Evolutionary conservation across 768 basidiomycete species (phyloP), one percentile per base, ranked within the genome.

Genomic region (Lactarius deliciosus): DNA sequence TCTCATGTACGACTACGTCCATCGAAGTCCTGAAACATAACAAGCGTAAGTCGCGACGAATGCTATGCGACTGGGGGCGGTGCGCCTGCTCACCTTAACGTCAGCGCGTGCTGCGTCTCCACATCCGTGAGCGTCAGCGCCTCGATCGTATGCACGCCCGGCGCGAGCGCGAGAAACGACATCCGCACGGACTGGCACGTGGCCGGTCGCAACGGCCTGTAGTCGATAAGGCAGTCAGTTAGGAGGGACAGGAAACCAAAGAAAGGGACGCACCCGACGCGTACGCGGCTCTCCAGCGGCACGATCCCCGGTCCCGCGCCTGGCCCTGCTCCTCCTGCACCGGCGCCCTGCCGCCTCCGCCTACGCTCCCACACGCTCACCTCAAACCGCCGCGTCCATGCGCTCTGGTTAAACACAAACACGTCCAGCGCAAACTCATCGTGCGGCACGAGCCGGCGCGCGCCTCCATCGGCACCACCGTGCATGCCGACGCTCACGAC

Each of bases 131-230:
- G 77, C 1, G 86, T 86, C 60, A 94, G 77, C 6, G 83, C 81
- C 68, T 90, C 86, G 60, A 95, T 82, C 2, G 87, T 80, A 72
- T 94, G 92, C 2, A 94, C 86, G 3, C 93, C 93, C 22, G 91
- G 87, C 9, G 84, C 82, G 57, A 95, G 78, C 3, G 93, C 92
- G 56, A 95, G 77, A 72, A 94, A 94, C 66, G 89, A 84, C 88
- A 95, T 92, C 47, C 91, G 81, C 30, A 94, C 90, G 22, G 90
- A 91, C 74, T 94, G 92, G 73, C 92, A 92, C 1, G 91, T 88
- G 13, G 86, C 85, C 4, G 92, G 89, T n/a, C 84, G 80, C 22
- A 94, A 80, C 15, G 92, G 92, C 13, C 91, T 94, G 69, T 60
- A 25, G 22, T 60, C 43, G 62, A 2, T 5, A 5, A 5, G 30